Evolutionary conservation across 768 basidiomycete species (phyloP).

Genomic region (Psilocybe cyanescens): DNA sequence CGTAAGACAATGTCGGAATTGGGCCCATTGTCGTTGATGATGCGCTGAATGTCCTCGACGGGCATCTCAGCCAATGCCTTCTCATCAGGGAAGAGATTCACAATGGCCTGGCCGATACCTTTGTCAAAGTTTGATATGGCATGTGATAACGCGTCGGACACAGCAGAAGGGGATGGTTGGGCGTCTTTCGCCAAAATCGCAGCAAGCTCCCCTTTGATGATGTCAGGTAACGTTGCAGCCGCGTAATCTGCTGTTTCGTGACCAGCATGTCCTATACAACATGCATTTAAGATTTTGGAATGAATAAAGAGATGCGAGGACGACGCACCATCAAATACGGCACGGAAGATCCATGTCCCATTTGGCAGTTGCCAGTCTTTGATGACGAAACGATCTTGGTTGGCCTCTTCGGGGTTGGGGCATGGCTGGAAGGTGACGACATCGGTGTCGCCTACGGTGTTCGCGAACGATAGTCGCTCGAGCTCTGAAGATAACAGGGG

Average conservation of each 20-base stretch:
- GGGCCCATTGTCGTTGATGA: slow-evolving; percentile 42
- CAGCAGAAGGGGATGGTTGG: slow-evolving; percentile 17
- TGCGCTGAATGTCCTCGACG: slow-evolving; percentile 40
- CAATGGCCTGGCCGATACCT: slow-evolving; percentile 36
- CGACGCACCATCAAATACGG: slow-evolving; percentile 50
- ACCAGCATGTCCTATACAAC: slow-evolving; percentile 44
- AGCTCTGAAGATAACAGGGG: slow-evolving; percentile 44
- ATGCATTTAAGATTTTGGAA: slow-evolving; percentile 3
- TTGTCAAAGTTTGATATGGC: slow-evolving; percentile 44
- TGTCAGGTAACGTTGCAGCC: slow-evolving; percentile 32
- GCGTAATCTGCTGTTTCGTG: slow-evolving; percentile 50
- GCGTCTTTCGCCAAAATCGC: slow-evolving; percentile 13
- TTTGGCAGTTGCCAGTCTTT: slow-evolving; percentile 40
- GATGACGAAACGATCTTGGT: slow-evolving; percentile 50
- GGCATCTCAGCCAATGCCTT: slow-evolving; percentile 34
- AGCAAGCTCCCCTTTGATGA: slow-evolving; percentile 31
- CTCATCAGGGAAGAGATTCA: slow-evolving; percentile 45
- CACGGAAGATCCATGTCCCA: slow-evolving; percentile 48
- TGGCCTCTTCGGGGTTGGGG: slow-evolving; percentile 38
- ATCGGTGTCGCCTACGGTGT: slow-evolving; percentile 37
- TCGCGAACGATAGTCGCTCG: slow-evolving; percentile 37
- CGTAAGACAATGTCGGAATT: slow-evolving; percentile 39
- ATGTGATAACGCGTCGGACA: slow-evolving; percentile 36
- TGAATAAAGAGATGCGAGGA: background rate
- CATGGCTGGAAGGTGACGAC: slow-evolving; percentile 52